Evolutionary conservation across 2,329 filamentous ascomycete species (phyloP).

Genomic region (Neophaeococcomyces aloes): DNA sequence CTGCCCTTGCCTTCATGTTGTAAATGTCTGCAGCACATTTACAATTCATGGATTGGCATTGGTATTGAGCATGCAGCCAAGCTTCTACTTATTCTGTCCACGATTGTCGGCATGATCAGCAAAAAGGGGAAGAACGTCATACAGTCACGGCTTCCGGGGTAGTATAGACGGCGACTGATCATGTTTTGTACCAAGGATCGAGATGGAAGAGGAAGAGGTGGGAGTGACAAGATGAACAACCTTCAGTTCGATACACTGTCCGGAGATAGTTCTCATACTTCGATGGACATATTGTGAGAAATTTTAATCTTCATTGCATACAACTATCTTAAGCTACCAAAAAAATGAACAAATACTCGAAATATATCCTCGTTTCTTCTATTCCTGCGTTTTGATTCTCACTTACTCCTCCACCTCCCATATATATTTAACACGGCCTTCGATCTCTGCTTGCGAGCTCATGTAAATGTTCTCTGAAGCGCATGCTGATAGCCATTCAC

Average conservation of each 20-base stretch:
- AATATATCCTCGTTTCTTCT: no score
- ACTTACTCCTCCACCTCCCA: no score
- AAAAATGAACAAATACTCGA: no score
- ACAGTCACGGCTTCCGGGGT: neutral
- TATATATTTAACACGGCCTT: no score
- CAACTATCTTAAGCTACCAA: neutral
- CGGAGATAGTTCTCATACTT: neutral
- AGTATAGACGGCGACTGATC: neutral
- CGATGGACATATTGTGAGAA: slow-evolving; percentile 4
- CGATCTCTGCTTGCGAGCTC: no score
- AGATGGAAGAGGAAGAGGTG: neutral
- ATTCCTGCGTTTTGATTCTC: no score
- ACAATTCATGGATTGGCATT: neutral
- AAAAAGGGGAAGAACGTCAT: neutral
- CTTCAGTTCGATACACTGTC: slow-evolving; percentile 6
- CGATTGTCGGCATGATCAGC: slow-evolving; percentile 7
- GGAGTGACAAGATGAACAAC: slow-evolving; percentile 1
- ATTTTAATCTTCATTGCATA: neutral
- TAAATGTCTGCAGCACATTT: slow-evolving; percentile 10
- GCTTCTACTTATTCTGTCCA: neutral
- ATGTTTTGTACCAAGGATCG: slow-evolving; percentile 5
- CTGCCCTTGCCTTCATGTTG: slow-evolving; percentile 10
- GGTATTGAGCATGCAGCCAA: slow-evolving; percentile 4
- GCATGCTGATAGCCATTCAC: no score
- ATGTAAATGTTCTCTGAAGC: no score